phyloP scores from a whole-genome alignment of 208 protist species.

The Lotmaria passim region DNA sequence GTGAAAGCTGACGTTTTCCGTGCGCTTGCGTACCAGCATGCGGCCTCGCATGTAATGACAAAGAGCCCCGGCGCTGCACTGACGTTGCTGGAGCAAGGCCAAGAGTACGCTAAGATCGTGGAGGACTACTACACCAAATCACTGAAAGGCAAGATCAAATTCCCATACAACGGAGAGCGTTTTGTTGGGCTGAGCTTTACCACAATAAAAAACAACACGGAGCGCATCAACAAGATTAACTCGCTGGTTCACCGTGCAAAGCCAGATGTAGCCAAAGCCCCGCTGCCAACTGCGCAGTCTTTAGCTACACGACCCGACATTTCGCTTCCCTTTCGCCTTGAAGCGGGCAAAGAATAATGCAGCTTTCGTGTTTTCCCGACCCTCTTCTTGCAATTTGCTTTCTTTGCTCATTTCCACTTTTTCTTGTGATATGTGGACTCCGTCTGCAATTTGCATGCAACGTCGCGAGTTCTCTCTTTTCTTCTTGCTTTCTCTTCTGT shows the following conservation, averaged over 20 bases:
- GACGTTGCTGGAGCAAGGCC: constrained; percentile 38
- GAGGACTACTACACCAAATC: constrained; percentile 36
- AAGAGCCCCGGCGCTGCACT: constrained; percentile 47
- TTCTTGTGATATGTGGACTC: no score
- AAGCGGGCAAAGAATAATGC: neutral
- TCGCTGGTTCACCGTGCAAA: constrained; percentile 63
- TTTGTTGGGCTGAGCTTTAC: constrained; percentile 42
- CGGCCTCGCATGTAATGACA: constrained; percentile 46
- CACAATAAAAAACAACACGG: constrained; percentile 41
- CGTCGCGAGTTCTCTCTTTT: no score
- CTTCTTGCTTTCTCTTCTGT: no score
- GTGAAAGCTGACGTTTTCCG: constrained; percentile 62
- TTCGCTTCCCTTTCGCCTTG: constrained; percentile 28
- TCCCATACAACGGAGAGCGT: constrained; percentile 40
- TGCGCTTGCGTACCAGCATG: constrained; percentile 50
- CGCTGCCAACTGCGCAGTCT: constrained; percentile 35
- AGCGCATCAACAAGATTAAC: constrained; percentile 61
- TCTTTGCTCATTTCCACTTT: constrained; percentile 1
- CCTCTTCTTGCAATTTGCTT: neutral
- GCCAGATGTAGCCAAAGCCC: constrained; percentile 14
- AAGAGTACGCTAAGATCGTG: constrained; percentile 27
- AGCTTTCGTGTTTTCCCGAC: neutral
- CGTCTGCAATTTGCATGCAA: no score
- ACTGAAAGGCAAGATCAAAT: constrained; percentile 45
- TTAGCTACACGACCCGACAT: constrained; percentile 34